phyloP scores from a whole-genome alignment of 75 land plant species.

The Cryptomeria japonica region DNA sequence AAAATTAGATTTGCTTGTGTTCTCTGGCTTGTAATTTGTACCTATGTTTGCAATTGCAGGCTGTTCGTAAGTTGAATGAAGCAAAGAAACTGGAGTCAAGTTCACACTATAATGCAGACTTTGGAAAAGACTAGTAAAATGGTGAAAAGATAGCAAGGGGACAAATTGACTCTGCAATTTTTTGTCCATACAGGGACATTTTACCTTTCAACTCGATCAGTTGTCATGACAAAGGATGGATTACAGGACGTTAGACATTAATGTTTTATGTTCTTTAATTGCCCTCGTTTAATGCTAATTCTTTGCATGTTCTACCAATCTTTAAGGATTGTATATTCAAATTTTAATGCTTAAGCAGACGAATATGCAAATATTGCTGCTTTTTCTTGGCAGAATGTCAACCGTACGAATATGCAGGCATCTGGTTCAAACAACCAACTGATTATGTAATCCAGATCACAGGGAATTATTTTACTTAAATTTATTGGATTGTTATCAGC shows the following conservation, averaged over 20 bases:
- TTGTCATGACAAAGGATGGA: neutral
- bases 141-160: neutral
- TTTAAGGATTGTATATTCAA: neutral
- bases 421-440: neutral
- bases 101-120: constrained; percentile 89
- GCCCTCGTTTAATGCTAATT: neutral
- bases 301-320: neutral
- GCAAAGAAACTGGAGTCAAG: constrained; percentile 93
- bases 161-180: neutral
- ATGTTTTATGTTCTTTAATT: neutral
- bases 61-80: constrained; percentile 86
- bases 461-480: neutral
- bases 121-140: constrained; percentile 73
- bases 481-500: neutral
- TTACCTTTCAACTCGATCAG: neutral
- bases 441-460: neutral
- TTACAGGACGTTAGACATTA: neutral
- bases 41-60: constrained; percentile 40
- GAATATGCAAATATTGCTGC: neutral
- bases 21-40: neutral
- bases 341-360: neutral
- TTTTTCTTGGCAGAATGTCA: neutral
- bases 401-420: neutral
- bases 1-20: neutral
- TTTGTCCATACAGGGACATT: neutral